Evolutionary conservation across 2,329 filamentous ascomycete species (phyloP).

Genomic region (Apiospora aurea): DNA sequence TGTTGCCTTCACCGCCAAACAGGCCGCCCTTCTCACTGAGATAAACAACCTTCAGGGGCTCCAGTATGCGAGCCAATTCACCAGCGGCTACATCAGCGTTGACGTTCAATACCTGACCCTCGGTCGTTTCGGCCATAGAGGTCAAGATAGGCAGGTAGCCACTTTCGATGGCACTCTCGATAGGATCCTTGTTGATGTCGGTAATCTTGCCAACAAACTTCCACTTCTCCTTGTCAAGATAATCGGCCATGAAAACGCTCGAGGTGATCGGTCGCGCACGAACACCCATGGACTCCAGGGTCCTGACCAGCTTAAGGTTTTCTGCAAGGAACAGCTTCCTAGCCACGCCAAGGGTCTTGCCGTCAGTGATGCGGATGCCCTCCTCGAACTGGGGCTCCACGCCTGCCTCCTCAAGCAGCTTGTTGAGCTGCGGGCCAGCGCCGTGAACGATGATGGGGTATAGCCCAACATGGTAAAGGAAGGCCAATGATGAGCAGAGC

Average conservation of each 20-base stretch:
- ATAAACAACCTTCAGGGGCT: constrained; percentile 97
- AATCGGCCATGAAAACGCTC: constrained; percentile 91
- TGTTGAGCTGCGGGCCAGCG: constrained; percentile 93
- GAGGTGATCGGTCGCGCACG: constrained; percentile 87
- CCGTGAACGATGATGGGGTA: constrained; percentile 97
- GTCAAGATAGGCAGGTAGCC: constrained; percentile 93
- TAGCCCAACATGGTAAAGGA: constrained; percentile 92
- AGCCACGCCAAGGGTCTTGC: constrained; percentile 90
- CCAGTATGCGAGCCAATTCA: constrained; percentile 85
- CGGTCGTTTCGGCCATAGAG: constrained; percentile 92
- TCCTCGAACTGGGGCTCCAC: constrained; percentile 97
- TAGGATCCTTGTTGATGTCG: constrained; percentile 86
- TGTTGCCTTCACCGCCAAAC: constrained; percentile 91
- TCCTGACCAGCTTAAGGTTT: constrained; percentile 90
- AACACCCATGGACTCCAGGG: constrained; percentile 88
- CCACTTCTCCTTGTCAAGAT: constrained; percentile 96
- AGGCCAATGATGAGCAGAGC: constrained; percentile 85
- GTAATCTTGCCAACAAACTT: constrained; percentile 96
- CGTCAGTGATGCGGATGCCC: constrained; percentile 93
- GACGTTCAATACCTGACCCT: constrained; percentile 94
- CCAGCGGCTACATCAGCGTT: constrained; percentile 97
- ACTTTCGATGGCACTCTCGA: constrained; percentile 89
- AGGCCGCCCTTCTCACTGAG: constrained; percentile 97
- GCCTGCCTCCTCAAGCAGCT: constrained; percentile 85
- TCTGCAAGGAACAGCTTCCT: constrained; percentile 94